Percentiles rank a stretch among this genome's conserved stretches.
phyloP scores from a whole-genome alignment of 208 protist genomes.

The Trypanosoma scelopori region DNA sequence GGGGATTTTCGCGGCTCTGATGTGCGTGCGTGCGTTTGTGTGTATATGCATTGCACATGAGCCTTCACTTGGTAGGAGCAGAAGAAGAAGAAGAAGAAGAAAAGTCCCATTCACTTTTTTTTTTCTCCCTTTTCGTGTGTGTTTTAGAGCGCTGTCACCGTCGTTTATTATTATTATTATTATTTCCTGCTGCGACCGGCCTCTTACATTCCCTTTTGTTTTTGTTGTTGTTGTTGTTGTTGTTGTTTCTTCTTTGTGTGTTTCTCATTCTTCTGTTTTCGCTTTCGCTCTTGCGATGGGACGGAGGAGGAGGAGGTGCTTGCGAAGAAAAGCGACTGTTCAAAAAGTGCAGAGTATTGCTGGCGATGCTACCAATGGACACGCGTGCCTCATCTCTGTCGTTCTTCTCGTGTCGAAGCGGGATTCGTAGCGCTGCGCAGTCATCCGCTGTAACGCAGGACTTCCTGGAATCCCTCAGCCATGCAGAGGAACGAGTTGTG shows the following conservation, averaged over 20 bases:
- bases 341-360: neutral
- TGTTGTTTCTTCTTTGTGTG: slow-evolving; percentile 6
- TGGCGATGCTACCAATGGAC: slow-evolving; percentile 10
- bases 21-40: neutral
- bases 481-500: slow-evolving; percentile 27
- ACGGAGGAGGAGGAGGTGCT: neutral
- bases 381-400: slow-evolving; percentile 3
- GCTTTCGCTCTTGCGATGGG: neutral
- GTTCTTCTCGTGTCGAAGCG: slow-evolving; percentile 1
- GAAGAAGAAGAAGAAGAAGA: no score
- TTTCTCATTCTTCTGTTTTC: slow-evolving; percentile 3
- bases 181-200: neutral
- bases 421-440: neutral
- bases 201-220: slow-evolving; percentile 6
- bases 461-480: slow-evolving; percentile 10
- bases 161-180: no score
- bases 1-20: slow-evolving; percentile 4
- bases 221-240: neutral
- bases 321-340: neutral
- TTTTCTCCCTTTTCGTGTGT: no score
- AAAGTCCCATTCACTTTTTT: no score
- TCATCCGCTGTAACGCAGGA: slow-evolving; percentile 8
- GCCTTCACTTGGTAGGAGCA: no score
- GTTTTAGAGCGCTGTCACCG: no score
- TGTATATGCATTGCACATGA: neutral